Base-by-base conservation (phyloP, 2,329 filamentous ascomycete genomes). In the Hysterium pulicare region DNA sequence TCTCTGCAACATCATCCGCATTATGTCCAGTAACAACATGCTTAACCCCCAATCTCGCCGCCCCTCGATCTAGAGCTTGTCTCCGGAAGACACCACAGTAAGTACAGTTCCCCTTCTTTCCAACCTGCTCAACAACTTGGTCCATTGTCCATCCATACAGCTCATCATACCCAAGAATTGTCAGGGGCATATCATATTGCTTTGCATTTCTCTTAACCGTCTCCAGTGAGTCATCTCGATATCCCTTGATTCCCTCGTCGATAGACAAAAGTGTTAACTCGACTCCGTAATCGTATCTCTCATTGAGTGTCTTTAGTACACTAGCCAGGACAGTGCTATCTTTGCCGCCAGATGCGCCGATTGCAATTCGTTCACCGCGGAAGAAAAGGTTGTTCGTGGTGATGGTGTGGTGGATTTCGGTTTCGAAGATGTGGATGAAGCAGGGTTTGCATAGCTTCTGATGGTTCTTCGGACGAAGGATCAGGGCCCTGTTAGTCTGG, bases 81-180 rank as follows among this genome's bases (percentile, higher is more conserved):
- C 94, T 79, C 41, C 93, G 78, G 63, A 98, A 98, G 15, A 98
- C 93, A 11, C 93, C 93, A 60, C 93, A 98, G 61, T 98, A 98
- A 22, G 94, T 98, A 76, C 93, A 98, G 68, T 98, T 98, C 22
- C 91, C 90, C 68, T 96, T 97, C 72, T 96, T 97, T 11, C 93
- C 93, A 38, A 98, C 87, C 36, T 91, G 88, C 58, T 90, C 87
- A 3, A 98, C 94, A 8, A 98, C 93, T 61, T 97, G 89, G 61
- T 98, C 93, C 93, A 98, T 98, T 1, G 90, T 96, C 93, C 93
- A 98, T 7, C 91, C 93, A 64, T 98, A 98, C 8, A 98, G 74
- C 59, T 96, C 87, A 41, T 84, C 85, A 59, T 98, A 98, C 38
- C 91, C 90, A 38, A 98, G 82, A 42, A 98, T 95, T 55, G 89